These are phyloP conservation scores for Ichthyophthirius multifiliis DNA, from an alignment of 169 alveolate species.

Conservation along the genomic window DNA sequence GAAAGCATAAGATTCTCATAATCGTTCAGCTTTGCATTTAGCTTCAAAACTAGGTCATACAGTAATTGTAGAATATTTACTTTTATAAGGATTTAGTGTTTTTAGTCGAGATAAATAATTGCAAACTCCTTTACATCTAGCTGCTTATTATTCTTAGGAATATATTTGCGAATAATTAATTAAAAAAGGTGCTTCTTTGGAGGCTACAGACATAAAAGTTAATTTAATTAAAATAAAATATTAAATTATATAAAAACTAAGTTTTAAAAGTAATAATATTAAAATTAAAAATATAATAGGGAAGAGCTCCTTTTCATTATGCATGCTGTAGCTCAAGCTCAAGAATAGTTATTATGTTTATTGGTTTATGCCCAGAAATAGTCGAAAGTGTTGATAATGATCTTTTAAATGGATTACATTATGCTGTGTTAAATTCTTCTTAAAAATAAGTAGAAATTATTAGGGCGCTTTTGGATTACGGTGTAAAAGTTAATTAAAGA, in stretches of 20 bases:
- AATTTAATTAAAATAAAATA: neutral
- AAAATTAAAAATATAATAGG: neutral
- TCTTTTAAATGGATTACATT: constrained; percentile 50
- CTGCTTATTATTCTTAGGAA: constrained; percentile 48
- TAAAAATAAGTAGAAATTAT: constrained; percentile 61
- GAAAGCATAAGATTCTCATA: constrained; percentile 22
- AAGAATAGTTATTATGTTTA: constrained; percentile 18
- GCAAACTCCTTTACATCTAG: constrained; percentile 57
- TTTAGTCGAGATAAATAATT: constrained; percentile 68
- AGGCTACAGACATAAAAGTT: constrained; percentile 30
- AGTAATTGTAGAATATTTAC: constrained; percentile 42
- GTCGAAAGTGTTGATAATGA: constrained; percentile 44
- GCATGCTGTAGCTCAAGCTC: constrained; percentile 44
- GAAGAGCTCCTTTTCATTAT: constrained; percentile 55
- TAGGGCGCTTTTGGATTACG: constrained; percentile 48
- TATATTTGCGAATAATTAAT: constrained; percentile 35
- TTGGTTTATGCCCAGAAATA: constrained; percentile 42
- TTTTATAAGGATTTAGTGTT: constrained; percentile 51
- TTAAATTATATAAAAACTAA: neutral
- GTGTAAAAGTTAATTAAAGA: constrained; percentile 64
- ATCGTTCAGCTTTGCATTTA: constrained; percentile 62
- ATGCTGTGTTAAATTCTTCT: constrained; percentile 62
- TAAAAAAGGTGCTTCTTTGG: constrained; percentile 42
- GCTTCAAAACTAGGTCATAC: constrained; percentile 70
- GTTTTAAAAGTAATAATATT: neutral